These are phyloP conservation scores for Geotrichum europaeum DNA, from an alignment of 1,139 yeast species.

Conservation along the genomic window DNA sequence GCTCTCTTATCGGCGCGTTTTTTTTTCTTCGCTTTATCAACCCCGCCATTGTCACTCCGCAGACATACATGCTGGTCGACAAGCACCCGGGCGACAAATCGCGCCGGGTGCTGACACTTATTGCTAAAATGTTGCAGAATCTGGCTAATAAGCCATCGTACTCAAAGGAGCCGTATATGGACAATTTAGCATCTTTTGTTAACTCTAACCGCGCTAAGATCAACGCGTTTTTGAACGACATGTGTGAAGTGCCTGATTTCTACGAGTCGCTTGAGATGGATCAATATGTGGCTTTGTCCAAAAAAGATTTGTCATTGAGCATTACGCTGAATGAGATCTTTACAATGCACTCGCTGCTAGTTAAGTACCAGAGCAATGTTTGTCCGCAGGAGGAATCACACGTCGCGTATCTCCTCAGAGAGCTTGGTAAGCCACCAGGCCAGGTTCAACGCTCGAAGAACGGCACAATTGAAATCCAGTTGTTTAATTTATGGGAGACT, in stretches of 20 bases:
- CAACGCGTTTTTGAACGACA: constrained; percentile 34
- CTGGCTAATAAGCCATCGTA: constrained; percentile 59
- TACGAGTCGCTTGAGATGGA: constrained; percentile 40
- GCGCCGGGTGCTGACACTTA: constrained; percentile 67
- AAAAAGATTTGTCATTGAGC: constrained; percentile 34
- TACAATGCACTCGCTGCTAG: constrained; percentile 36
- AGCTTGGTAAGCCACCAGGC: constrained; percentile 34
- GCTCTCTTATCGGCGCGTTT: constrained; percentile 64
- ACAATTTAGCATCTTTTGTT: constrained; percentile 31
- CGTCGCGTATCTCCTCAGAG: constrained; percentile 30
- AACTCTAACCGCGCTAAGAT: constrained; percentile 33
- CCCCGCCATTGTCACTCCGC: constrained; percentile 91
- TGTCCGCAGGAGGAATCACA: constrained; percentile 23
- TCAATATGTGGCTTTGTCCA: constrained; percentile 39
- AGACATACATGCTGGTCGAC: constrained; percentile 48
- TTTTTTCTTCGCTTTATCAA: constrained; percentile 78
- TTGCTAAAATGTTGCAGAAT: constrained; percentile 82
- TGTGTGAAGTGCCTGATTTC: constrained; percentile 41
- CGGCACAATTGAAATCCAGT: constrained; percentile 33
- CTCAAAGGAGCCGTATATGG: constrained; percentile 39
- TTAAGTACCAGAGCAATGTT: constrained; percentile 31
- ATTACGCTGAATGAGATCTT: constrained; percentile 37
- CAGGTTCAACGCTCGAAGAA: constrained; percentile 34
- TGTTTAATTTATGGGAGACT: constrained; percentile 38
- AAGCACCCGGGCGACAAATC: constrained; percentile 40